Base-by-base conservation (phyloP, 2,329 filamentous ascomycete genomes). In the Lasiodiplodia gonubiensis region DNA sequence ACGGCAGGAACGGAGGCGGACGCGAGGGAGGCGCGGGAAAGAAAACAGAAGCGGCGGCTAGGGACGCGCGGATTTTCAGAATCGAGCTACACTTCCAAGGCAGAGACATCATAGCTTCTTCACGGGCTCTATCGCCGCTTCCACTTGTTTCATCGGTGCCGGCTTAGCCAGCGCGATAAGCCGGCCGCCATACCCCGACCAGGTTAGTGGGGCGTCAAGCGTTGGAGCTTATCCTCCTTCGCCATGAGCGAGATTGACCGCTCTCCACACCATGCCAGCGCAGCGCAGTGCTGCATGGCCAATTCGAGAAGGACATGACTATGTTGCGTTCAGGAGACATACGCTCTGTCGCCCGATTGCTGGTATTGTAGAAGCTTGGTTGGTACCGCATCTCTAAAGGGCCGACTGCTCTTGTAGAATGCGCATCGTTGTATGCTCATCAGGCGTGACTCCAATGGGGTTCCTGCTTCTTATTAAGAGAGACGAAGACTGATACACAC, bases 31-130 rank as follows among this genome's bases (percentile, higher is more conserved):
- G 53, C 21, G 57, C 39, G 57, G 21, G 37, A 10, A 23, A 59
- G 57, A 39, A 63, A 63, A 63, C 30, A 30, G 46, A 51, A 51
- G 59, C 46, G 59, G 18, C 27, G n/a, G 16, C 21, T 30, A 39
- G 53, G 55, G 39, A 63, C 59, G 59, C 59, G 59, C 30, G 46
- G 59, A 63, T 51, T 48, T 61, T n/a, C 18, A 18, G 21, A 46
- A 42, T 61, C 12, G 57, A 39, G 11, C 57, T 46, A 46, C 42
- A 46, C 18, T 63, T 63, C 59, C 59, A 63, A 63, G 59, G 59
- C 42, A 63, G 18, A 48, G 55, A 33, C 53, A 37, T 33, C 51
- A 52, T 14, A 37, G 33, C 33, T 23, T 39, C 55, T 8, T 30
- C 35, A 14, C 42, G 21, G n/a, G 57, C 59, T 30, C 59, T 51